phyloP scores from a whole-genome alignment of 306 rosid species.

The Vigna trinervia region DNA sequence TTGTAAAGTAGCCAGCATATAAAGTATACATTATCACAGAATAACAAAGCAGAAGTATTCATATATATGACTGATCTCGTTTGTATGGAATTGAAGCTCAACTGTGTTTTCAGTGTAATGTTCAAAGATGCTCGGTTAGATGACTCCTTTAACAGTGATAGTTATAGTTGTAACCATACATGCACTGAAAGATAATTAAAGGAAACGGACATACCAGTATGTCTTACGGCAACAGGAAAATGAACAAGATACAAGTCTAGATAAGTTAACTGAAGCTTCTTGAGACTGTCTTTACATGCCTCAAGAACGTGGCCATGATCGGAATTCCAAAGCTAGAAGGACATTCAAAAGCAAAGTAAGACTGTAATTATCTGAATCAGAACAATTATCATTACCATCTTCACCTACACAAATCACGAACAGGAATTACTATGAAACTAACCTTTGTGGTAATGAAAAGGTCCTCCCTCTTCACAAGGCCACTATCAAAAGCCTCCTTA shows the following conservation, averaged over 20 bases:
- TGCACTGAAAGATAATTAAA: slow-evolving; percentile 12
- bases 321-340: slow-evolving; percentile 93
- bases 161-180: background rate
- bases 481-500: slow-evolving; percentile 69
- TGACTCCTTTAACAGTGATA: background rate
- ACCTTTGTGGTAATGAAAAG: slow-evolving; percentile 89
- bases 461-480: slow-evolving; percentile 88
- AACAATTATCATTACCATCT: background rate
- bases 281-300: slow-evolving; percentile 89
- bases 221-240: slow-evolving; percentile 80
- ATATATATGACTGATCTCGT: background rate
- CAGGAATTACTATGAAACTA: slow-evolving; percentile 16
- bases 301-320: slow-evolving; percentile 91
- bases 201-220: slow-evolving; percentile 60
- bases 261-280: slow-evolving; percentile 82
- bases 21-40: background rate
- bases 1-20: background rate
- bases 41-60: slow-evolving; percentile 1
- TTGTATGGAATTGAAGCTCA: background rate
- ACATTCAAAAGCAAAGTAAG: slow-evolving; percentile 36
- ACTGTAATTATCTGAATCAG: slow-evolving; percentile 23
- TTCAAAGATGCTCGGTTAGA: background rate
- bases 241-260: slow-evolving; percentile 89
- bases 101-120: slow-evolving; percentile 3
- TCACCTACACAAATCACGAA: background rate